A percentile compares a stretch with the other conserved stretches of the same genome.
Evolutionary conservation across 2,329 filamentous ascomycete genomes (phyloP).

Genomic region (Fusarium verticillioides): DNA sequence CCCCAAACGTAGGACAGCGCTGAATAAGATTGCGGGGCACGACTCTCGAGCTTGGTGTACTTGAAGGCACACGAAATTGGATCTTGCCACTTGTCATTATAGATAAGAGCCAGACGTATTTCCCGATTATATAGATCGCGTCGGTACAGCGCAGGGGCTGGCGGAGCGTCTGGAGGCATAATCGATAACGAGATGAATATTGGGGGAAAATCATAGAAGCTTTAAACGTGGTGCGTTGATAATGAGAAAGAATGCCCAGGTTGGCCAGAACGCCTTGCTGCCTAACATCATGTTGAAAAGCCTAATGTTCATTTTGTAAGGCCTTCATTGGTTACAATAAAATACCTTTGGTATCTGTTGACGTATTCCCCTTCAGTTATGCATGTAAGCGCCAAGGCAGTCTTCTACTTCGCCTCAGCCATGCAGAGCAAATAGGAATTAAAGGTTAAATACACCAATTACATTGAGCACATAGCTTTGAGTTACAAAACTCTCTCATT

Average conservation of each 20-base stretch:
- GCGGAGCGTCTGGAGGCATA: neutral
- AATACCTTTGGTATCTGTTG: neutral
- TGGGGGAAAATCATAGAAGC: neutral
- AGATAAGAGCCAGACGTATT: neutral
- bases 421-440: neutral
- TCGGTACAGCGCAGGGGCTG: rapidly evolving
- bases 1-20: neutral
- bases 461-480: neutral
- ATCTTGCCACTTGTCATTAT: neutral
- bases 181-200: neutral
- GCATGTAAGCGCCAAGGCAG: neutral
- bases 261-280: neutral
- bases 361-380: neutral
- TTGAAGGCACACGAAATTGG: neutral
- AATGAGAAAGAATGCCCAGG: neutral
- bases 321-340: neutral
- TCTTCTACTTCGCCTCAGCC: neutral
- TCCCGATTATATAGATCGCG: neutral
- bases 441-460: neutral
- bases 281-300: neutral
- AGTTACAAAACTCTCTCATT: neutral
- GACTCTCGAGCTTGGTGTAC: neutral
- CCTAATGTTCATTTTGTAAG: neutral
- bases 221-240: neutral
- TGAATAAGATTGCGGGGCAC: neutral